Conservation (phyloP, 192 early-diverging fungal species). For the Cetraspora pellucida region DNA sequence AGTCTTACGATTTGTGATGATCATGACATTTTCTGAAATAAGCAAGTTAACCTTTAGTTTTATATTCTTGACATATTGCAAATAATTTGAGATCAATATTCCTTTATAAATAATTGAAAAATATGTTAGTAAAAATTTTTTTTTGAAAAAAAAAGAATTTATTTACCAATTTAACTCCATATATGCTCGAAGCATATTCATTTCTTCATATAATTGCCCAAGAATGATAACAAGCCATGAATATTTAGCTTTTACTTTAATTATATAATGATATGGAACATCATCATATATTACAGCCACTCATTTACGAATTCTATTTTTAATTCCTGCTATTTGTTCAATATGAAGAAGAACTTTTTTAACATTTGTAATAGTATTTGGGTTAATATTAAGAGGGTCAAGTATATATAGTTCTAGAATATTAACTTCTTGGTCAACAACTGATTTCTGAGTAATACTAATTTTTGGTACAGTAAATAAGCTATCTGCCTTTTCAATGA, state of each 20-base stretch:
- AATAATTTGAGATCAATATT: no score
- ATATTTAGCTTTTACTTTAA: conserved; percentile 15
- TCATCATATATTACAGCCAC: conserved; percentile 18
- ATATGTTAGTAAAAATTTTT: no score
- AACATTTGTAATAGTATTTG: conserved; percentile 13
- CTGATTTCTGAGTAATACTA: conserved; percentile 11
- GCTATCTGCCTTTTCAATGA: background rate
- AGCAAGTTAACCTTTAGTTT: no score
- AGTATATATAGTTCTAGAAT: background rate
- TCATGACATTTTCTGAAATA: no score
- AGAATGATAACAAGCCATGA: conserved; percentile 2
- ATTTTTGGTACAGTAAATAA: background rate
- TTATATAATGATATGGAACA: conserved; percentile 11
- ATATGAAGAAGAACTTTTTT: conserved; percentile 28
- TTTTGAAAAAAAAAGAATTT: no score
- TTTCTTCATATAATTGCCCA: conserved; percentile 25
- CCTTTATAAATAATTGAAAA: no score
- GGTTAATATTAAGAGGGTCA: conserved; percentile 5
- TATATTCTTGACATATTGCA: no score
- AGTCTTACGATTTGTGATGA: no score
- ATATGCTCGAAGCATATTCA: no score
- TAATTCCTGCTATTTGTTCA: conserved; percentile 20
- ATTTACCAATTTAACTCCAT: no score
- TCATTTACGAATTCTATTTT: conserved; percentile 20
- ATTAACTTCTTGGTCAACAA: conserved; percentile 1